Evolutionary conservation across 345 rosid genomes (phyloP), one percentile per base, ranked within the genome.

Genomic region (Psidium guajava): DNA sequence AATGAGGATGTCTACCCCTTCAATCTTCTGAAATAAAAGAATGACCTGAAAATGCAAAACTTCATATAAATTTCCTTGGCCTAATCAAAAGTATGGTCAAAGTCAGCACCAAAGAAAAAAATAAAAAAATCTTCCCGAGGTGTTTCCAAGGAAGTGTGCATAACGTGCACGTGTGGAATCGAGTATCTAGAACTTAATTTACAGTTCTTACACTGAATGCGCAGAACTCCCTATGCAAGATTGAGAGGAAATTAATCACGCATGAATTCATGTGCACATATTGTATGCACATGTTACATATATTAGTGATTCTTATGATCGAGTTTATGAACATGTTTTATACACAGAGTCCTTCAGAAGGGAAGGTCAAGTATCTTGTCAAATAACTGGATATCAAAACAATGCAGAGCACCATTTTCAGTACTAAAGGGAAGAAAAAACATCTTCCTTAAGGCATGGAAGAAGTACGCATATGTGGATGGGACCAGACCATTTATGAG

Each of bases 1-100:
- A 57, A 97, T 89, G 89, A 98, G 92, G 25, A 97, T 98, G 89
- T 97, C 99, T 83, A 95, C 98, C 53, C 98, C 99, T 91, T 94
- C 99, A 82, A 97, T 96, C 95, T 92, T 96, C 92, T 97, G 99
- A 91, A 97, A 97, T 88, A 97, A 88, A 84, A 96, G 85, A 90
- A 97, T 85, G 36, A 95, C 98, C 99, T 97, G 93, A 85, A 84
- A 92, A 83, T 13, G 69, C 32, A 54, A 27, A 28, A 83, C 47
- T 25, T 53, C 69, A 57, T 27, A 20, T 83, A 32, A 59, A 83
- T 40, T 32, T 32, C 36, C 24, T 69, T 69, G 77, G 77, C 44
- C 77, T 32, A 69, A 22, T 69, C 44, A 32, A 36, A 69, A 18
- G 77, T 32, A 18, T 69, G 77, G 32, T 69, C 77, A 18, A 40